Conservation (phyloP, 2,329 filamentous ascomycete species). For the Coleophoma eucalyptorum region DNA sequence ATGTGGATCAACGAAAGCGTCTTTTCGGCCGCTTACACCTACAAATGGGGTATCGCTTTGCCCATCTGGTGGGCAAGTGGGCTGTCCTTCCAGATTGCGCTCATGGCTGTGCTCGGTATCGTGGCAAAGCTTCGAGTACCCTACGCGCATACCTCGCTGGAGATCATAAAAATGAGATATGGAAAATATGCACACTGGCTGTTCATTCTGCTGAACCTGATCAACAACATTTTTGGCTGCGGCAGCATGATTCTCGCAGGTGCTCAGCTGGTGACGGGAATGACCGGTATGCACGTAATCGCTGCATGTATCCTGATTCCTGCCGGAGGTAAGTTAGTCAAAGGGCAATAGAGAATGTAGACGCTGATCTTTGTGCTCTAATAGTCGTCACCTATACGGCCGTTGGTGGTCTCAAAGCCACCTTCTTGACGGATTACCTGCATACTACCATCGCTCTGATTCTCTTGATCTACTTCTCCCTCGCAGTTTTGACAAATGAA, state of each 20-base stretch:
- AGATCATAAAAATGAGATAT: slow-evolving; percentile 45
- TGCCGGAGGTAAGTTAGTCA: slow-evolving; percentile 16
- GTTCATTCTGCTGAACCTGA: slow-evolving; percentile 36
- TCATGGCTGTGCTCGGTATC: slow-evolving; percentile 44
- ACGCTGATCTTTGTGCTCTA: neutral
- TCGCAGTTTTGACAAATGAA: slow-evolving; percentile 38
- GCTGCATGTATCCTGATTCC: slow-evolving; percentile 16
- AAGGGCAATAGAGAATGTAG: neutral
- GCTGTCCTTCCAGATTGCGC: slow-evolving; percentile 40
- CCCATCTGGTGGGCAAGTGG: slow-evolving; percentile 27
- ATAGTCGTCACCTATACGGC: slow-evolving; percentile 21
- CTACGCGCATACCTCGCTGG: slow-evolving; percentile 45
- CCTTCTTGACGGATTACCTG: slow-evolving; percentile 13
- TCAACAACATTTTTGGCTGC: slow-evolving; percentile 40
- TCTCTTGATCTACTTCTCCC: slow-evolving; percentile 43
- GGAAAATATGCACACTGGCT: slow-evolving; percentile 35
- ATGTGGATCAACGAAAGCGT: slow-evolving; percentile 41
- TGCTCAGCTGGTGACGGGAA: slow-evolving; percentile 29
- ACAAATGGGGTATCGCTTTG: slow-evolving; percentile 33
- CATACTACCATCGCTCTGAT: slow-evolving; percentile 44
- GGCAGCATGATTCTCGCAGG: slow-evolving; percentile 41
- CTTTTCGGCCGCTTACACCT: slow-evolving; percentile 30
- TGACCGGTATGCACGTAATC: slow-evolving; percentile 15
- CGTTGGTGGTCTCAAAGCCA: slow-evolving; percentile 15
- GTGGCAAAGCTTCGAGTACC: slow-evolving; percentile 44